Evolutionary conservation across 148 eudicot species (phyloP), one percentile per base, ranked within the genome.

Genomic region (Rhododendron henanense): DNA sequence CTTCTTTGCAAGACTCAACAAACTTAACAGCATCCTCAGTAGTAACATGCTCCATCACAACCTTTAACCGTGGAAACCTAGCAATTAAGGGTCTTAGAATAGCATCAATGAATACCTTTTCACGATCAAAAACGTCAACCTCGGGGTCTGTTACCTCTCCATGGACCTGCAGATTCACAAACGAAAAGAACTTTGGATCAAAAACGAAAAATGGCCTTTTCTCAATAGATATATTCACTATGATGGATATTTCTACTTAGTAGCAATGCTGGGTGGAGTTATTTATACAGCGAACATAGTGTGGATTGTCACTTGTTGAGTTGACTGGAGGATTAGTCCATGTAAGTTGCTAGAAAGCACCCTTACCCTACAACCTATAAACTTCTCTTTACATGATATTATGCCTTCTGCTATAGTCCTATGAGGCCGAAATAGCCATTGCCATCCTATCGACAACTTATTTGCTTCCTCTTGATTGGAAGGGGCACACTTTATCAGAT

Each of bases 31-130:
- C 99, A 89, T 95, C 98, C 51, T 86, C 89, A 4, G 98, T 97
- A 65, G 99, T 97, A 87, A 97, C 91, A 91, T 97, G 99, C 92
- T 97, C 99, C 99, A 95, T 97, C 87, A 97, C 99, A 88, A 97
- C 90, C 91, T 95, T 95, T 41, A 95, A 88, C 45, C 87, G 92
- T 23, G 99, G 99, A 50, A 97, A 84, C 89, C 87, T 94, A 79
- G 92, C 90, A 31, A 94, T 87, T 78, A 95, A 91, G 71, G 99
- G 99, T 86, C 89, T 91, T 78, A 97, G 88, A 85, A 93, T 83
- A 59, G 93, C 92, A 45, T 97, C 99, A 81, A 94, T 94, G 88
- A 92, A 97, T 51, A 92, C 92, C 90, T 92, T 97, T 88, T 97
- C 99, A 76, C 98, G 96, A 89, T 97, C 99, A 87, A 97, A 97